phyloP scores from a whole-genome alignment of 495 filamentous ascomycete species.

The Aspergillus carlsbadensis region DNA sequence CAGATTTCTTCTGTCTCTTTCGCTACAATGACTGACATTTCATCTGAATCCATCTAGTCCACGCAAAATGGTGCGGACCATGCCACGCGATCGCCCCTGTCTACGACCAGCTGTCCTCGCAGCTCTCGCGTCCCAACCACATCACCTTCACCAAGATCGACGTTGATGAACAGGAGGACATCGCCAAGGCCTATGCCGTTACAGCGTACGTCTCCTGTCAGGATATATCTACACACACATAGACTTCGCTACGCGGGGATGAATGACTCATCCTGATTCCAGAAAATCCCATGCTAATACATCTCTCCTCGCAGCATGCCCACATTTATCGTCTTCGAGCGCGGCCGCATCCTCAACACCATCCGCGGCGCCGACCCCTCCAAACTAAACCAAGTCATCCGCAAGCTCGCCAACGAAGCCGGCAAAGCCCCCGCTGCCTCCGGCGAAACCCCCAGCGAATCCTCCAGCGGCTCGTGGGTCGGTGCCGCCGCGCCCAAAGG shows the following conservation, averaged over 20 bases:
- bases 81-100: slow-evolving; percentile 83
- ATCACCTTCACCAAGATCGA: slow-evolving; percentile 88
- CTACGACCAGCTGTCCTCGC: slow-evolving; percentile 73
- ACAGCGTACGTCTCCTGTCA: slow-evolving; percentile 55
- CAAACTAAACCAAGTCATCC: slow-evolving; percentile 66
- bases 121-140: slow-evolving; percentile 67
- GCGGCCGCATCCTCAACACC: slow-evolving; percentile 62
- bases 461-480: slow-evolving; percentile 61
- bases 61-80: slow-evolving; percentile 82
- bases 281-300: neutral
- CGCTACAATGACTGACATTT: slow-evolving; percentile 16
- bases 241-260: neutral
- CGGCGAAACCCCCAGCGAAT: slow-evolving; percentile 39
- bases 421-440: slow-evolving; percentile 51
- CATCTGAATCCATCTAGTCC: slow-evolving; percentile 55
- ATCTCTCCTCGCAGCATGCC: slow-evolving; percentile 51
- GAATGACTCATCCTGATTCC: neutral
- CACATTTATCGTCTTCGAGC: slow-evolving; percentile 89
- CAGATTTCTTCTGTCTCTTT: neutral
- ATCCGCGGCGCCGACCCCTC: slow-evolving; percentile 71
- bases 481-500: slow-evolving; percentile 73
- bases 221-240: neutral
- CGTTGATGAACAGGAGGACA: slow-evolving; percentile 70
- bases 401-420: slow-evolving; percentile 70
- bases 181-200: slow-evolving; percentile 69